Conservation (phyloP, 1,139 yeast genomes). For the Pneumocystis carinii region DNA sequence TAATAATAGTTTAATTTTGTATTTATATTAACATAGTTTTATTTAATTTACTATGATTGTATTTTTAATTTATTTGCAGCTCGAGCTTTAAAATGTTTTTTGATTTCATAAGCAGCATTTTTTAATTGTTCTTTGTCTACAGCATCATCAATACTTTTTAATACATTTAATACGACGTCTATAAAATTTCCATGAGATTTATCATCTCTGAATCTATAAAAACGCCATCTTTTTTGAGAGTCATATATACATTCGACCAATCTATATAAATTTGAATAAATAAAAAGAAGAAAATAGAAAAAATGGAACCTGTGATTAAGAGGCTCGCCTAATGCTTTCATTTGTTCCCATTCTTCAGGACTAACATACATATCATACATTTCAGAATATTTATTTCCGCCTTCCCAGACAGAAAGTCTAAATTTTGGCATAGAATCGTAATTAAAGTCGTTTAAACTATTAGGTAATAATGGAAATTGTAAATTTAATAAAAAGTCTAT, state of each 20-base stretch:
- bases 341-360: conserved; percentile 67
- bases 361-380: conserved; percentile 49
- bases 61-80: conserved; percentile 12
- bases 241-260: conserved; percentile 69
- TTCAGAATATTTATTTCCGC: conserved; percentile 36
- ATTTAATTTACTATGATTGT: background rate
- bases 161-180: conserved; percentile 63
- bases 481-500: conserved; percentile 69
- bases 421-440: conserved; percentile 66
- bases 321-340: conserved; percentile 61
- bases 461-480: conserved; percentile 48
- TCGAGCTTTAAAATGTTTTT: conserved; percentile 37
- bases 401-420: conserved; percentile 52
- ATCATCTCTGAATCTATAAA: conserved; percentile 83
- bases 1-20: background rate
- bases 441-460: conserved; percentile 30
- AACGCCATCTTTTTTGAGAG: conserved; percentile 56
- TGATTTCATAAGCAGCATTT: conserved; percentile 33
- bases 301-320: conserved; percentile 40
- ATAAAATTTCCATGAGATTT: conserved; percentile 76
- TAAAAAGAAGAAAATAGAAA: background rate
- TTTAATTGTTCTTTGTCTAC: conserved; percentile 64
- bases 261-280: conserved; percentile 23
- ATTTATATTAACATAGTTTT: background rate
- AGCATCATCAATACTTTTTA: conserved; percentile 74